Evolutionary conservation across 345 rosid genomes (phyloP).

Genomic region (Lumnitzera racemosa): DNA sequence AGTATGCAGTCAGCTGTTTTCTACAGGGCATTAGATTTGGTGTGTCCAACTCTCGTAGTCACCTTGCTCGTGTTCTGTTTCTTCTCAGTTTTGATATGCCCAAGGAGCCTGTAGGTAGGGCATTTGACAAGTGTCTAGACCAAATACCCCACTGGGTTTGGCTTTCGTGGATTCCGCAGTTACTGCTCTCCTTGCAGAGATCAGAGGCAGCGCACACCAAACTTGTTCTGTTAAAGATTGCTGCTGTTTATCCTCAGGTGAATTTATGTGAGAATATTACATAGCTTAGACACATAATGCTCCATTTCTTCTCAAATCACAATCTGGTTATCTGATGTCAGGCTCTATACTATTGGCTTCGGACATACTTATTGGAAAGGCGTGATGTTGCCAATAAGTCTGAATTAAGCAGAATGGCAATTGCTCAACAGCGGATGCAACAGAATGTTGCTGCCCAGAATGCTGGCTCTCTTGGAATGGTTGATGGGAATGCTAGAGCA

Average conservation of each 20-base stretch:
- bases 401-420: conserved; percentile 62
- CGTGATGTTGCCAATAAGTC: conserved; percentile 97
- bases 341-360: conserved; percentile 98
- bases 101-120: conserved; percentile 88
- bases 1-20: conserved; percentile 94
- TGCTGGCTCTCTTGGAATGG: conserved; percentile 43
- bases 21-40: conserved; percentile 98
- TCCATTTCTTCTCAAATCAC: not conserved
- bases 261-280: not conserved
- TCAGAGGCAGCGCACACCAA: conserved; percentile 98
- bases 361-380: conserved; percentile 94
- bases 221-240: conserved; percentile 85
- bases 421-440: conserved; percentile 96
- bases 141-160: conserved; percentile 99
- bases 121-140: conserved; percentile 85
- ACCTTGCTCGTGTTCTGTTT: conserved; percentile 90
- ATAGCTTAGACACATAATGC: not conserved
- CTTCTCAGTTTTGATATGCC: conserved; percentile 96
- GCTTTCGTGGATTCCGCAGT: conserved; percentile 98
- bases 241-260: conserved; percentile 91
- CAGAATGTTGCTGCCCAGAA: conserved; percentile 51
- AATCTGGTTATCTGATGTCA: conserved; percentile 19
- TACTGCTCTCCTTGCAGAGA: conserved; percentile 94
- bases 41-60: conserved; percentile 90
- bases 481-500: conserved; percentile 41